A percentile compares a stretch with the other conserved stretches of the same genome.
Evolutionary conservation across 169 alveolate genomes (phyloP).

Genomic region (Eimeria maxima): DNA sequence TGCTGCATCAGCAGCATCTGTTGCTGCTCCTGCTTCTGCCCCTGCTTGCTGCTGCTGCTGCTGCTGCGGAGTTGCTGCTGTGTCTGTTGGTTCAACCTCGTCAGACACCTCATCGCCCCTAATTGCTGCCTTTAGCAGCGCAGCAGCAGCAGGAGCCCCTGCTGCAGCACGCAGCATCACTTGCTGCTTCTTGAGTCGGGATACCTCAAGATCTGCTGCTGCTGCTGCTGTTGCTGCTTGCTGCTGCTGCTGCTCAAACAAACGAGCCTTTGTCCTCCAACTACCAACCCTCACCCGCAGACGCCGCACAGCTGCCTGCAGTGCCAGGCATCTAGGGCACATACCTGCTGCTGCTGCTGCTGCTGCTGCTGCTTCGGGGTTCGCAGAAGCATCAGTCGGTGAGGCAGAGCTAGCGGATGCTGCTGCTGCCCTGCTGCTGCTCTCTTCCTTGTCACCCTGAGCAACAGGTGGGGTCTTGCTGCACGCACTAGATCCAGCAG

Average conservation of each 20-base stretch:
- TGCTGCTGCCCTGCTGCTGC: slow-evolving; percentile 14
- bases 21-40: background rate
- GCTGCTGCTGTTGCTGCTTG: background rate
- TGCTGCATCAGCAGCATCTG: slow-evolving; percentile 6
- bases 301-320: slow-evolving; percentile 68
- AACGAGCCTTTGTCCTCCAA: slow-evolving; percentile 18
- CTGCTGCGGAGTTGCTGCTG: slow-evolving; percentile 33
- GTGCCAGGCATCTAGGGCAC: slow-evolving; percentile 55
- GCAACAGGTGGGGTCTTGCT: background rate
- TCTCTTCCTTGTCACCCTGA: background rate
- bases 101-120: slow-evolving; percentile 26
- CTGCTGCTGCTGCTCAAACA: slow-evolving; percentile 38
- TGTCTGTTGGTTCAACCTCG: background rate
- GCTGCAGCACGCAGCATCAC: slow-evolving; percentile 47
- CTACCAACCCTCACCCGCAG: slow-evolving; percentile 25
- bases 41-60: slow-evolving; percentile 15
- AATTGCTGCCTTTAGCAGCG: slow-evolving; percentile 16
- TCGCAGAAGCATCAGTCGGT: background rate
- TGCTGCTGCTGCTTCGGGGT: slow-evolving; percentile 61
- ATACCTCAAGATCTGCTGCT: background rate
- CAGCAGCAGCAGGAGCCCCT: slow-evolving; percentile 57
- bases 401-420: background rate
- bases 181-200: slow-evolving; percentile 50
- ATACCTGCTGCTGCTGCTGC: slow-evolving; percentile 71
- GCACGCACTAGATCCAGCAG: background rate